Evolutionary conservation across 768 basidiomycete genomes (phyloP), one percentile per base, ranked within the genome.

Genomic region (Grammothele lineata): DNA sequence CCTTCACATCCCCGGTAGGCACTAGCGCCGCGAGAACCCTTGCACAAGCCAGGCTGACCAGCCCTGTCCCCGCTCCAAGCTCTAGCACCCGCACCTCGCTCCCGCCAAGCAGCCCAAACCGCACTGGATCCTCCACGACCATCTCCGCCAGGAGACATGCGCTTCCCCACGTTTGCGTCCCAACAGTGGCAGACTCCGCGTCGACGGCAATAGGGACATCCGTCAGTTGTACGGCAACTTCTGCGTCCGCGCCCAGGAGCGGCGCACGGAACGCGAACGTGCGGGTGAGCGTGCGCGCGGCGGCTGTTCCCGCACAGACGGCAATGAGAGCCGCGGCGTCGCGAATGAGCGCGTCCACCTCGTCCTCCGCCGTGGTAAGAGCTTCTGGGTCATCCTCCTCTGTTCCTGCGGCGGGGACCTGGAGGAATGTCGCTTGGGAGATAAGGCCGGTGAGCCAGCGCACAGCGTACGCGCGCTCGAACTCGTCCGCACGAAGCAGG

Each of bases 161-260:
- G 9, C 85, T 80, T 3, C 89, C 90, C 92, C 91, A 94, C 0
- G 90, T 93, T 66, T 92, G 91, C 22, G 88, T 82, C 1, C 91
- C 91, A 15, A 91, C 80, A 45, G 81, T 85, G 11, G 70, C 66
- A 52, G 80, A 83, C 54, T 88, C 84, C n/a, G 73, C 66, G 45
- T 87, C 82, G 40, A 82, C 76, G 26, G 44, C 45, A 35, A 91
- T 65, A 2, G 87, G 79, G 2, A 81, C 74, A 61, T 92, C 91
- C 24, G 70, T 80, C 40, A 93, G 57, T 42, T 69, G 59, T 10
- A 86, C 66, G 10, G 65, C 55, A 32, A 72, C 54, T 36, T 39
- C 42, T 15, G 23, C 24, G 30, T 40, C 45, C 24, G 27, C 27
- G 30, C 39, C 45, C 46, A 18, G 45, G 27, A 33, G 27, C 32